A percentile compares a stretch with the other conserved stretches of the same genome.
Evolutionary conservation across 2,329 filamentous ascomycete genomes (phyloP).

Genomic region (Teratosphaeria epicoccoides): DNA sequence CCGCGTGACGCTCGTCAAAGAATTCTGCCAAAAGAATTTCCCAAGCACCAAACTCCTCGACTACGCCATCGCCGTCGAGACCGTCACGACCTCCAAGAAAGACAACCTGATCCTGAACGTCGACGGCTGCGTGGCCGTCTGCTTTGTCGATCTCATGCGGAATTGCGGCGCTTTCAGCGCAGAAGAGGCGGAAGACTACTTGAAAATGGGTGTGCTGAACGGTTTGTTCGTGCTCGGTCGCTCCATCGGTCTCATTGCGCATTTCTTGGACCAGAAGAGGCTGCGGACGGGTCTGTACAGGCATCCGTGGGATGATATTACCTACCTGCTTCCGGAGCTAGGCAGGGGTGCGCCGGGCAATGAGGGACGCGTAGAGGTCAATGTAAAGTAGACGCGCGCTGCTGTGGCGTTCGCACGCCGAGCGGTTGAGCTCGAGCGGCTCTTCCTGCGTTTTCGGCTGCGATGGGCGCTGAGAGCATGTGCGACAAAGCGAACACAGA

Average conservation of each 20-base stretch:
- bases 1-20: slow-evolving; percentile 98
- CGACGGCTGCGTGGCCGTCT: slow-evolving; percentile 94
- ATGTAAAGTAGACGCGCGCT: slow-evolving; percentile 51
- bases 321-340: slow-evolving; percentile 79
- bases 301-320: slow-evolving; percentile 96
- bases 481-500: not conserved
- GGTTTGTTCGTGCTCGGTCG: slow-evolving; percentile 97
- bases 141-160: slow-evolving; percentile 94
- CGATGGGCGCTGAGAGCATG: not conserved
- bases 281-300: slow-evolving; percentile 96
- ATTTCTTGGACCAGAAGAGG: slow-evolving; percentile 99
- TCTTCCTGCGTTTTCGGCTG: not conserved
- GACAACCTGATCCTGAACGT: slow-evolving; percentile 99
- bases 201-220: slow-evolving; percentile 98
- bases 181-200: slow-evolving; percentile 97
- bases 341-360: slow-evolving; percentile 57
- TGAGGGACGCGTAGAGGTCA: slow-evolving; percentile 84
- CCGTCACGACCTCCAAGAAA: slow-evolving; percentile 98
- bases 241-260: slow-evolving; percentile 96
- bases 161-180: slow-evolving; percentile 94
- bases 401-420: not conserved
- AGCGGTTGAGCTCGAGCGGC: not conserved
- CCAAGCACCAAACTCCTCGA: slow-evolving; percentile 96
- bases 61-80: slow-evolving; percentile 95
- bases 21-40: slow-evolving; percentile 97